Conservation (phyloP, 2,329 filamentous ascomycete genomes). For the Nannizzia gypsea region DNA sequence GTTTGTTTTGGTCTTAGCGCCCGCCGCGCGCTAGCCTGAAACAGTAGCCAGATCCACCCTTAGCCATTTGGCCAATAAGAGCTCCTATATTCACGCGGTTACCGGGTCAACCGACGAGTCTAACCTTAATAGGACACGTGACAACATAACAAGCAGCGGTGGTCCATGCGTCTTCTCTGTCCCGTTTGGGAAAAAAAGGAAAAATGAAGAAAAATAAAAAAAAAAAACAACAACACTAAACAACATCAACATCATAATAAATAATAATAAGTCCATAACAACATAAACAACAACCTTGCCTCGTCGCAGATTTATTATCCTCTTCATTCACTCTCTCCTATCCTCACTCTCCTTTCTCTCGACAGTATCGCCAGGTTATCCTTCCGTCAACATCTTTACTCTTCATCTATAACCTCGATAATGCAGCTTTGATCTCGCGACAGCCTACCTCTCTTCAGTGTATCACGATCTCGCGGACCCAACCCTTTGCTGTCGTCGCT, state of each 20-base stretch:
- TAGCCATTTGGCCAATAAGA: background rate
- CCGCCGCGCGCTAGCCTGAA: background rate
- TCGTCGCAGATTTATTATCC: conserved; percentile 8
- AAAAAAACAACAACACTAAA: background rate
- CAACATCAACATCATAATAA: conserved; percentile 1
- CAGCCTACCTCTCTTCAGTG: background rate
- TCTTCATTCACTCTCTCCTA: conserved; percentile 10
- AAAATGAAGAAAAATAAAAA: background rate
- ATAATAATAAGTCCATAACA: background rate
- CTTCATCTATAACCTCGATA: background rate
- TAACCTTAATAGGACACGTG: conserved; percentile 23
- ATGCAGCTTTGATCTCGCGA: conserved; percentile 3
- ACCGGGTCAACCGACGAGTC: conserved; percentile 18
- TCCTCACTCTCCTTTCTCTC: conserved; percentile 9
- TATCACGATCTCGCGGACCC: conserved; percentile 8
- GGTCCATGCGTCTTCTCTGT: background rate
- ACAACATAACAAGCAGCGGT: conserved; percentile 29
- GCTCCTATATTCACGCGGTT: background rate
- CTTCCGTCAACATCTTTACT: background rate
- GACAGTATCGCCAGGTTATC: background rate
- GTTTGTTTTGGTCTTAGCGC: conserved; percentile 1
- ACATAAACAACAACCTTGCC: background rate
- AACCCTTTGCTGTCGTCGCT: conserved; percentile 11
- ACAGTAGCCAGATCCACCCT: background rate
- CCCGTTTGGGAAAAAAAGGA: background rate